Evolutionary conservation across 2,329 filamentous ascomycete genomes (phyloP).

Genomic region (Botrytis hyacinthi): DNA sequence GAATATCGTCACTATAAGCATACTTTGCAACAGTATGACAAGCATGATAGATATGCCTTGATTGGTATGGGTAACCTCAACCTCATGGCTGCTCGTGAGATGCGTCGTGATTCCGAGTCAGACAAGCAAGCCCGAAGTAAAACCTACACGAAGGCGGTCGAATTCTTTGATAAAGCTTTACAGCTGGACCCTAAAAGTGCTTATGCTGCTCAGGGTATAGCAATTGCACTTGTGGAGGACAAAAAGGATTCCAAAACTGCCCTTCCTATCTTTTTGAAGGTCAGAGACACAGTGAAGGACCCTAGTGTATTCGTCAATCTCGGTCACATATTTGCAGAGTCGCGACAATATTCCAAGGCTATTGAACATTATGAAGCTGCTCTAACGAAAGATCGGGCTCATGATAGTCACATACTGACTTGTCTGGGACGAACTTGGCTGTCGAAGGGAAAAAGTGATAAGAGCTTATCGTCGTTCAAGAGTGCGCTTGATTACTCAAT

Average conservation of each 20-base stretch:
- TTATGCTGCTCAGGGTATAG: slow-evolving; percentile 92
- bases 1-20: slow-evolving; percentile 96
- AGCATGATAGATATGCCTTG: slow-evolving; percentile 95
- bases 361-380: slow-evolving; percentile 92
- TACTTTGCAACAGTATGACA: slow-evolving; percentile 89
- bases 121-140: slow-evolving; percentile 89
- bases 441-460: slow-evolving; percentile 63
- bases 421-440: slow-evolving; percentile 71
- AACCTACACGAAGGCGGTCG: slow-evolving; percentile 86
- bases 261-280: slow-evolving; percentile 83
- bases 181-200: slow-evolving; percentile 94
- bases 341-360: slow-evolving; percentile 85
- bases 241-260: slow-evolving; percentile 84
- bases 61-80: slow-evolving; percentile 92
- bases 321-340: slow-evolving; percentile 86
- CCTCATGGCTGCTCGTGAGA: slow-evolving; percentile 85
- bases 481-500: slow-evolving; percentile 62
- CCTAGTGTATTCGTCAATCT: slow-evolving; percentile 88
- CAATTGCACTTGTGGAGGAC: slow-evolving; percentile 90
- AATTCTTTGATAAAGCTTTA: slow-evolving; percentile 97
- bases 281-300: slow-evolving; percentile 87
- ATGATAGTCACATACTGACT: slow-evolving; percentile 65
- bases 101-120: slow-evolving; percentile 83
- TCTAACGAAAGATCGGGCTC: slow-evolving; percentile 59
- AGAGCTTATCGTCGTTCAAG: slow-evolving; percentile 60